phyloP scores from a whole-genome alignment of 2,329 filamentous ascomycete genomes.

The Scedosporium aurantiacum region DNA sequence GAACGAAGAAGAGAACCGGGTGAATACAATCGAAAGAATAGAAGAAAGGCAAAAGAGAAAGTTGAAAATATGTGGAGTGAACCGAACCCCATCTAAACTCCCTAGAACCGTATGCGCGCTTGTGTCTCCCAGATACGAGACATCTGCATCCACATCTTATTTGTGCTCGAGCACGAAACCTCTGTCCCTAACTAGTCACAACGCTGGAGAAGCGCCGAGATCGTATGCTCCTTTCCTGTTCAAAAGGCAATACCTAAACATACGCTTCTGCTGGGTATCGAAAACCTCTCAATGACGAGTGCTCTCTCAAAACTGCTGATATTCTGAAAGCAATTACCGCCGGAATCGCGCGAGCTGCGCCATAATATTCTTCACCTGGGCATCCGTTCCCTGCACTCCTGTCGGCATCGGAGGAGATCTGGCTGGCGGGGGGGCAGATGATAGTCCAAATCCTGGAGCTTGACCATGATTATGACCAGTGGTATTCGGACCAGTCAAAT shows the following conservation, averaged over 20 bases:
- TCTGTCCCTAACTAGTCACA: neutral
- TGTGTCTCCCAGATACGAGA: neutral
- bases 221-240: too few relatives aligned
- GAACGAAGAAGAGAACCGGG: neutral
- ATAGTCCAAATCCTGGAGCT: neutral
- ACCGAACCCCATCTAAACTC: neutral
- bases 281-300: too few relatives aligned
- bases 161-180: neutral
- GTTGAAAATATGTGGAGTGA: neutral
- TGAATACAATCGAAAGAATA: neutral
- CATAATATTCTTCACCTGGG: conserved; percentile 63
- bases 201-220: neutral
- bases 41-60: neutral
- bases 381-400: conserved; percentile 17
- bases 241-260: too few relatives aligned
- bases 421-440: conserved; percentile 13
- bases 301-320: neutral
- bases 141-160: neutral
- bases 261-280: too few relatives aligned
- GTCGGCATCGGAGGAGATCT: conserved; percentile 11
- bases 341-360: conserved; percentile 57
- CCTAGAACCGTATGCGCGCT: neutral
- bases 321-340: conserved; percentile 25
- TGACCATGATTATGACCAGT: neutral
- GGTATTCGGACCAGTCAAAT: neutral